Conservation (phyloP, 148 eudicot species). For the Nyssa sinensis region DNA sequence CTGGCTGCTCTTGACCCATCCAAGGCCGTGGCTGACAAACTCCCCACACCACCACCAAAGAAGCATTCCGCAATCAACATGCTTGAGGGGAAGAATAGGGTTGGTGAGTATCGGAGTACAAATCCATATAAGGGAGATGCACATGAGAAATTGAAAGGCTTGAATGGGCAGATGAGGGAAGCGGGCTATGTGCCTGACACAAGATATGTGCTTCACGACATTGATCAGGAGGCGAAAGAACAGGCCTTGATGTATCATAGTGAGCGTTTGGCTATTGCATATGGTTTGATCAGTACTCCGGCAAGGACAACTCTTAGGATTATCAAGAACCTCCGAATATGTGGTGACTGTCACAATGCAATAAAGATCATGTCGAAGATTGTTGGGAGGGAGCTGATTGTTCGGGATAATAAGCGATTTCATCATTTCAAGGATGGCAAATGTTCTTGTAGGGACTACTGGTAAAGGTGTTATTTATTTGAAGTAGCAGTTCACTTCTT, state of each 20-base stretch:
- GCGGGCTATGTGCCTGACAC: constrained; percentile 50
- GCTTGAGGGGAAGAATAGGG: constrained; percentile 30
- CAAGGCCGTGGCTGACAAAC: constrained; percentile 7
- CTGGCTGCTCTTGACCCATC: constrained; percentile 23
- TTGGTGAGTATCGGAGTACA: constrained; percentile 17
- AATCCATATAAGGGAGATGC: constrained; percentile 29
- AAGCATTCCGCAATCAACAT: constrained; percentile 26
- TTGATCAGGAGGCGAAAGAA: constrained; percentile 49
- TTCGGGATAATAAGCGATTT: constrained; percentile 49
- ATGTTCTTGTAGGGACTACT: constrained; percentile 53
- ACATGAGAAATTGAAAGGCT: constrained; percentile 27
- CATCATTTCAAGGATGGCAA: constrained; percentile 53
- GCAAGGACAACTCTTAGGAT: constrained; percentile 45
- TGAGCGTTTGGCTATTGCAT: constrained; percentile 50
- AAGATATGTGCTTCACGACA: constrained; percentile 54
- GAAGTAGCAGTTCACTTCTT: not conserved
- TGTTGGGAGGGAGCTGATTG: constrained; percentile 57
- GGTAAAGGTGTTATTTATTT: constrained; percentile 22
- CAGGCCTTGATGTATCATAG: constrained; percentile 51
- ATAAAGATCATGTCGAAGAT: constrained; percentile 51
- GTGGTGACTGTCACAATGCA: constrained; percentile 56
- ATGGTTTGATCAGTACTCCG: constrained; percentile 49
- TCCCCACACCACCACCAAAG: constrained; percentile 21
- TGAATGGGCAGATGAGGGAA: constrained; percentile 50
- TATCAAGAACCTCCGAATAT: constrained; percentile 50